Percentiles rank a stretch among this genome's conserved stretches.
Evolutionary conservation across 1,284 basidiomycete species (phyloP).

Genomic region (Malassezia sp.): DNA sequence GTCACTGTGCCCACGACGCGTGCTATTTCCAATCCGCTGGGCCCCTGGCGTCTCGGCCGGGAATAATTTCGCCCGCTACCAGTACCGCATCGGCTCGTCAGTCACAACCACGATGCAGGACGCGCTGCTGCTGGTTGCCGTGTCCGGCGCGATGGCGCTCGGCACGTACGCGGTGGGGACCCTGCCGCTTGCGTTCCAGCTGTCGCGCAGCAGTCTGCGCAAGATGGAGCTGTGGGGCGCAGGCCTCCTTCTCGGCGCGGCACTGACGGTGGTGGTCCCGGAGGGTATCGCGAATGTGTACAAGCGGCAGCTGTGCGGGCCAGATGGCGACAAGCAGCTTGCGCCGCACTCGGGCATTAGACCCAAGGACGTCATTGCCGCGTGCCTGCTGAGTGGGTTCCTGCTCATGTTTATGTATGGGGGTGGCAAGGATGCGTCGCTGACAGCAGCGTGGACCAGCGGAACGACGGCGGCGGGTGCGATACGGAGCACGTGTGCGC

Average conservation of each 20-base stretch:
- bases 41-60: too few relatives aligned
- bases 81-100: too few relatives aligned
- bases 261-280: slow-evolving; percentile 40
- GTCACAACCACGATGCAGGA: slow-evolving; percentile 8
- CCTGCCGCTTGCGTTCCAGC: slow-evolving; percentile 29
- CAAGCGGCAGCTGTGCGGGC: background rate
- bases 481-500: background rate
- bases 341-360: too few relatives aligned
- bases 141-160: slow-evolving; percentile 24
- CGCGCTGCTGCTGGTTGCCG: slow-evolving; percentile 1
- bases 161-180: slow-evolving; percentile 35
- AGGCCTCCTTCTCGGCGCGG: slow-evolving; percentile 40
- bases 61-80: too few relatives aligned
- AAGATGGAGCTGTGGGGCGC: slow-evolving; percentile 39
- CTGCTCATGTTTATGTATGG: slow-evolving; percentile 38
- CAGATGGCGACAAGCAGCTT: background rate
- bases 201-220: slow-evolving; percentile 30
- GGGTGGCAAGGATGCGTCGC: background rate
- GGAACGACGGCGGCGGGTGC: background rate
- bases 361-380: slow-evolving; percentile 29
- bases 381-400: slow-evolving; percentile 34
- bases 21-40: too few relatives aligned
- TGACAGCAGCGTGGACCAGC: slow-evolving; percentile 13
- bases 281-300: slow-evolving; percentile 25
- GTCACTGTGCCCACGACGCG: too few relatives aligned